Evolutionary conservation across 176 grass and related monocot species (phyloP).

Genomic region (Ensete glaucum): DNA sequence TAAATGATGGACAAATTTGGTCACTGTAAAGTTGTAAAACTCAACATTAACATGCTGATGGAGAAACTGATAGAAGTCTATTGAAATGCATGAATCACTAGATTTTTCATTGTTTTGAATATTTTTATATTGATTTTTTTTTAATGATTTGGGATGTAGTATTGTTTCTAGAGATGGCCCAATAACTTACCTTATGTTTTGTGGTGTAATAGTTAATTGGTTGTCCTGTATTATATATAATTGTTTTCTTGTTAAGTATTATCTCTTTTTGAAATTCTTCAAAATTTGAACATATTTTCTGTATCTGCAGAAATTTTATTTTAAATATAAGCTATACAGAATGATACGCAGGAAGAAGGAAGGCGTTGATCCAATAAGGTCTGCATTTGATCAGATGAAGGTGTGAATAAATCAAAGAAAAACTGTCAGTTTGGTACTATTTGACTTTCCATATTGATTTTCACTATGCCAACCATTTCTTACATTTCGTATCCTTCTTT

Average conservation of each 20-base stretch:
- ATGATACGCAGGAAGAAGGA: slow-evolving; percentile 20
- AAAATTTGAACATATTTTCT: not conserved
- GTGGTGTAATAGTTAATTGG: not conserved
- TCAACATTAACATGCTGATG: too few relatives aligned
- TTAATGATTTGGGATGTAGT: too few relatives aligned
- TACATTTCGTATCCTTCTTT: not conserved
- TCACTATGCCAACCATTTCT: not conserved
- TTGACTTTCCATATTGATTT: too few relatives aligned
- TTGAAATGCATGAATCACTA: too few relatives aligned
- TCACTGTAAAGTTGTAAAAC: not conserved
- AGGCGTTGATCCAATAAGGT: slow-evolving; percentile 26
- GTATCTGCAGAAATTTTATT: slow-evolving; percentile 18
- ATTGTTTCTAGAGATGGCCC: not conserved
- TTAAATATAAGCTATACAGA: slow-evolving; percentile 16
- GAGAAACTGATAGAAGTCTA: too few relatives aligned
- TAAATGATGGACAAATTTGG: not conserved
- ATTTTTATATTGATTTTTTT: too few relatives aligned
- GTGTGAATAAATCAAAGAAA: slow-evolving; percentile 7
- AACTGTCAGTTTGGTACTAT: not conserved
- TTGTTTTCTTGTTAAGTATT: not conserved
- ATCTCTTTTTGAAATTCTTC: not conserved
- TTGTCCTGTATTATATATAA: not conserved
- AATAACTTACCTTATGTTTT: not conserved
- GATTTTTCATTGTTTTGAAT: too few relatives aligned
- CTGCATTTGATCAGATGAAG: slow-evolving; percentile 33